phyloP scores from a whole-genome alignment of 257 asterid genomes.

The Voacanga thouarsii region DNA sequence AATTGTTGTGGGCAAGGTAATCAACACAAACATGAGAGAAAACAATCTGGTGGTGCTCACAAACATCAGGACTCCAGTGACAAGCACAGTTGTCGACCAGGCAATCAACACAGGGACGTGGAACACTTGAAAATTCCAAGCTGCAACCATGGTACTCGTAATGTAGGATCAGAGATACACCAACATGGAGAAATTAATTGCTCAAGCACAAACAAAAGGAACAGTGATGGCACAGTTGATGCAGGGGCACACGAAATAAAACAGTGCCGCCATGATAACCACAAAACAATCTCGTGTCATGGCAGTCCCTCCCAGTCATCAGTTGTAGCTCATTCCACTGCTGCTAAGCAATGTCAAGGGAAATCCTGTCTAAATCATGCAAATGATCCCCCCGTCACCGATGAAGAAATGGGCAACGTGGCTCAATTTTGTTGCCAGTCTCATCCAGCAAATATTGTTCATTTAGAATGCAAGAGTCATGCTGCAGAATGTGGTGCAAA shows the following conservation, averaged over 20 bases:
- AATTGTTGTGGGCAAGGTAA: slow-evolving; percentile 10
- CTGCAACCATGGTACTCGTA: slow-evolving; percentile 4
- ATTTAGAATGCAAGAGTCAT: slow-evolving; percentile 9
- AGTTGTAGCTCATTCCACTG: not conserved
- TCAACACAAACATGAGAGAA: slow-evolving; percentile 4
- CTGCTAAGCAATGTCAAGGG: not conserved
- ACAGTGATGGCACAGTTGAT: slow-evolving; percentile 3
- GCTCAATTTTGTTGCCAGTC: slow-evolving; percentile 26
- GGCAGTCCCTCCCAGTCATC: slow-evolving; percentile 14
- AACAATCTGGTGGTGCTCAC: slow-evolving; percentile 10
- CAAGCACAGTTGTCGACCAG: slow-evolving; percentile 13
- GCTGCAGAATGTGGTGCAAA: slow-evolving; percentile 16
- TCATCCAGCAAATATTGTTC: slow-evolving; percentile 9
- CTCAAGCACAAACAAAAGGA: slow-evolving; percentile 5
- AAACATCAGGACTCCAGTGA: slow-evolving; percentile 12
- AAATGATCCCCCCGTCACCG: not conserved
- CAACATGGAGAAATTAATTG: not conserved
- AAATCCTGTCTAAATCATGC: slow-evolving; percentile 5
- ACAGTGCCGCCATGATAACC: slow-evolving; percentile 10
- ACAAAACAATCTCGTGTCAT: not conserved
- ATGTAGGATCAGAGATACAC: slow-evolving; percentile 11
- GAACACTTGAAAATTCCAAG: slow-evolving; percentile 7
- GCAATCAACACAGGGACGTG: not conserved
- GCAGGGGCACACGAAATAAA: slow-evolving; percentile 11
- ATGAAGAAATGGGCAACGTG: slow-evolving; percentile 10